Base-by-base conservation (phyloP, 2,329 filamentous ascomycete genomes). In the Rasamsonia emersonii region DNA sequence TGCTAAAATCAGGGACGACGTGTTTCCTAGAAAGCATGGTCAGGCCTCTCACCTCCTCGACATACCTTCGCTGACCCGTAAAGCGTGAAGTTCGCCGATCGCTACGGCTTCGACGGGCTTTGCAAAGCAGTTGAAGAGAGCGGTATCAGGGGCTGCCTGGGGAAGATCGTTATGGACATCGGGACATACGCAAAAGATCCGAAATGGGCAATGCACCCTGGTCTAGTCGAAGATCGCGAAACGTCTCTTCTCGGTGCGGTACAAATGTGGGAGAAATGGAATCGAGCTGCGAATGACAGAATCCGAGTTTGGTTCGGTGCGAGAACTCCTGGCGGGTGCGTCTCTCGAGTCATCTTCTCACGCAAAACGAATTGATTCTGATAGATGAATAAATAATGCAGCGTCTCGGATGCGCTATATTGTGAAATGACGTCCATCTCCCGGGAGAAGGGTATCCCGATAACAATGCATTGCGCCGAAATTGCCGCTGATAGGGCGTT, bases 1-100 rank as follows among this genome's bases (percentile, higher is more conserved):
- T 71, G 65, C 49, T 70, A 19, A 60, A 61, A 44, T 61, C 56
- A 3, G 67, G 67, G 0, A 70, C 67, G 3, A 71, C 67, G 2
- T 68, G 62, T 39, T 71, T 72, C 38, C 49, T 71, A 4, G 67
- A 71, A 44, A 68, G 65, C 24, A 69, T 71, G 67, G 57, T 67
- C 33, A 51, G 49, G 36, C 33, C n/a, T 13, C 26, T 13, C 9
- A 6, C 5, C 9, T 13, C 18, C 17, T 11, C 25, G n/a, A 16
- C 10, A 20, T 27, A 15, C 17, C 5, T 25, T 25, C 23, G n/a
- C n/a, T n/a, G n/a, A n/a, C n/a, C n/a, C n/a, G n/a, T n/a, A n/a
- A 25, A 25, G 4, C 26, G n/a, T 24, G 26, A 39, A 62, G 58
- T 66, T 66, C 37, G 59, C 64, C 4, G 56, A 67, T 42, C 56